phyloP scores from a whole-genome alignment of 495 filamentous ascomycete genomes.

The Sphaerosporella brunnea region DNA sequence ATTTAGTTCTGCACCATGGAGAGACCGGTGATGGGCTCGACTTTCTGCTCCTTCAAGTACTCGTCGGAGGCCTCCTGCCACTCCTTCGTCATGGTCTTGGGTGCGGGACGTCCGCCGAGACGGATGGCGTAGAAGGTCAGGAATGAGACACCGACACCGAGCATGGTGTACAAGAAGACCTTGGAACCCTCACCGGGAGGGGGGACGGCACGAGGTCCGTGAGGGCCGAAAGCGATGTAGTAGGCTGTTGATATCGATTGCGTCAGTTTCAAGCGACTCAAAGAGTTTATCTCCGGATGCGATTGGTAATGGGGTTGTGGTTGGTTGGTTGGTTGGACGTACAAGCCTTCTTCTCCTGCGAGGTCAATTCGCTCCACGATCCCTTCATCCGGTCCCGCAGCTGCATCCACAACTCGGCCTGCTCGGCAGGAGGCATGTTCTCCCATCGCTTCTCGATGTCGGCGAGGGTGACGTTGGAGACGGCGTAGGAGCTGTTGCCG shows the following conservation, averaged over 20 bases:
- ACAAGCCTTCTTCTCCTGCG: slow-evolving; percentile 98
- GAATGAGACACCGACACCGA: slow-evolving; percentile 43
- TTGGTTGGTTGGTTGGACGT: slow-evolving; percentile 31
- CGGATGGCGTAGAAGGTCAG: slow-evolving; percentile 48
- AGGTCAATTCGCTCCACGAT: slow-evolving; percentile 83
- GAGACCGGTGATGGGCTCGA: slow-evolving; percentile 79
- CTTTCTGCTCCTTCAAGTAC: slow-evolving; percentile 77
- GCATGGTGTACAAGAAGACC: slow-evolving; percentile 49
- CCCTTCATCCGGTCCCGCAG: slow-evolving; percentile 95
- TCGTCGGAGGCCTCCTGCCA: slow-evolving; percentile 86
- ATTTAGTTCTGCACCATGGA: slow-evolving; percentile 59
- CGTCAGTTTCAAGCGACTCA: not conserved
- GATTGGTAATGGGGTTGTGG: no score
- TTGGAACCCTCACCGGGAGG: slow-evolving; percentile 68
- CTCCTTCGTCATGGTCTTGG: slow-evolving; percentile 84
- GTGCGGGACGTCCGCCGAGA: slow-evolving; percentile 45
- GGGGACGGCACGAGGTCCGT: slow-evolving; percentile 67
- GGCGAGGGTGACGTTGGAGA: slow-evolving; percentile 90
- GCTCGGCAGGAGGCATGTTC: slow-evolving; percentile 87
- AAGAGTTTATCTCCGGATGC: not conserved
- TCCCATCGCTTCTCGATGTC: slow-evolving; percentile 99
- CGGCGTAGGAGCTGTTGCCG: slow-evolving; percentile 60
- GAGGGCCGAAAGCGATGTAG: slow-evolving; percentile 93
- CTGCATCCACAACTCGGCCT: slow-evolving; percentile 97
- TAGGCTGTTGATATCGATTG: slow-evolving; percentile 45